These are phyloP conservation scores for Xylaria polymorpha DNA, from an alignment of 2,329 filamentous ascomycete species.

Conservation along the genomic window DNA sequence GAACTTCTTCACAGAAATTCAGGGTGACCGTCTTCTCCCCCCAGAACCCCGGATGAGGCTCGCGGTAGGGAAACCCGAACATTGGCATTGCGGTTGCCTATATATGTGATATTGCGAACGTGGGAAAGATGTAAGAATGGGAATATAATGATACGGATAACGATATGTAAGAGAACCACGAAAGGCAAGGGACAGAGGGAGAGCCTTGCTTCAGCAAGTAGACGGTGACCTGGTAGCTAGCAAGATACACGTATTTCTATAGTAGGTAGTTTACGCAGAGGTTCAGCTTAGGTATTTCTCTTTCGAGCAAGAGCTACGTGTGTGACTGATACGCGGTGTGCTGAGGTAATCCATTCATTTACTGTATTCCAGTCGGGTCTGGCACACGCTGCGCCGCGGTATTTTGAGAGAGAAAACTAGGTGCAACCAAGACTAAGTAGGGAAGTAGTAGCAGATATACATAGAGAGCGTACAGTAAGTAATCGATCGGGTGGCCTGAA, in stretches of 20 bases:
- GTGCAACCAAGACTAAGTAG: background rate
- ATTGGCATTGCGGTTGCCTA: slow-evolving; percentile 34
- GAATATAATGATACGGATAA: slow-evolving; percentile 1
- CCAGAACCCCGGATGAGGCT: slow-evolving; percentile 67
- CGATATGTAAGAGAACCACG: background rate
- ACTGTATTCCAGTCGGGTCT: background rate
- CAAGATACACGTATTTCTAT: background rate
- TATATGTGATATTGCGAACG: background rate
- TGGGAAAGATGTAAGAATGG: background rate
- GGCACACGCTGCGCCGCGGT: background rate
- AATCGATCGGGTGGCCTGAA: slow-evolving; percentile 10
- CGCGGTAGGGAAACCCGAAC: slow-evolving; percentile 49
- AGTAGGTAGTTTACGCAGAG: slow-evolving; percentile 7
- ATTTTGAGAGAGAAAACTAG: slow-evolving; percentile 4
- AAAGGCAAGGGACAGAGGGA: slow-evolving; percentile 14
- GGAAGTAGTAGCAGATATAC: background rate
- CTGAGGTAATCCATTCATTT: background rate
- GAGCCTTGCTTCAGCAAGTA: slow-evolving; percentile 22
- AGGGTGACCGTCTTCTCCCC: slow-evolving; percentile 76
- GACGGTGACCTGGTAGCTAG: background rate
- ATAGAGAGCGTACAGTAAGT: background rate
- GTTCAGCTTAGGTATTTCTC: slow-evolving; percentile 6
- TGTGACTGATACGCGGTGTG: slow-evolving; percentile 9
- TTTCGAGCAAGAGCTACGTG: background rate
- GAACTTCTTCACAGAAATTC: slow-evolving; percentile 84